phyloP scores from a whole-genome alignment of 805 yeast species.

The Myxozyma nipponensis region DNA sequence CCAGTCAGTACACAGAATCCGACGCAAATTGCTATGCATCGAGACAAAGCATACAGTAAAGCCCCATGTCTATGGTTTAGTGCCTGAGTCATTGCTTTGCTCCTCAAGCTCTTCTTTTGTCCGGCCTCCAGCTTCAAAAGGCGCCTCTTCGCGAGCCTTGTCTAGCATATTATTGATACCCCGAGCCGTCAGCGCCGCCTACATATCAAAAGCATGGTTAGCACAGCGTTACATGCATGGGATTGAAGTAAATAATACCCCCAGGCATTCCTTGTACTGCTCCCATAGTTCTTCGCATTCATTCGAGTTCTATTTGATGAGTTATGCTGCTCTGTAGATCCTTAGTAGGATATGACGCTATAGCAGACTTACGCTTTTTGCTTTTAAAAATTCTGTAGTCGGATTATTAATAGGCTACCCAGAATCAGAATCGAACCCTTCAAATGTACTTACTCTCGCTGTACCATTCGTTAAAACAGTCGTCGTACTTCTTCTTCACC shows the following conservation, averaged over 20 bases:
- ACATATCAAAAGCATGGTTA: neutral
- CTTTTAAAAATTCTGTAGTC: slow-evolving; percentile 41
- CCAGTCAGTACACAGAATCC: no score
- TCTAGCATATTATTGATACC: slow-evolving; percentile 81
- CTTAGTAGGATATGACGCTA: neutral
- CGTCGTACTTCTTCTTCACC: slow-evolving; percentile 79
- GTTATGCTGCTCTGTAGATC: neutral
- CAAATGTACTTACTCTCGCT: slow-evolving; percentile 56
- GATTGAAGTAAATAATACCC: slow-evolving; percentile 43
- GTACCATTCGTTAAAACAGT: slow-evolving; percentile 93
- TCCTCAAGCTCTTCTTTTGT: slow-evolving; percentile 30
- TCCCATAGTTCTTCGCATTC: slow-evolving; percentile 91
- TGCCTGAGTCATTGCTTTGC: neutral
- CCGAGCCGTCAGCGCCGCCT: slow-evolving; percentile 57
- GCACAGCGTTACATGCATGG: no score
- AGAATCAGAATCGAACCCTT: neutral
- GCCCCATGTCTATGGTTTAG: no score
- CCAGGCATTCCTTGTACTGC: slow-evolving; percentile 82
- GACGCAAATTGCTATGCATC: no score
- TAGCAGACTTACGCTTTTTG: slow-evolving; percentile 43
- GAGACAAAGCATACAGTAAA: no score
- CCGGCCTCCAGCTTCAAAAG: slow-evolving; percentile 67
- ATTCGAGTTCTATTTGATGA: slow-evolving; percentile 49
- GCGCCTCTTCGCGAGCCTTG: slow-evolving; percentile 86
- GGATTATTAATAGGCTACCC: neutral